Evolutionary conservation across 2,329 filamentous ascomycete species (phyloP), one percentile per base, ranked within the genome.

Genomic region (Bipolaris oryzae): DNA sequence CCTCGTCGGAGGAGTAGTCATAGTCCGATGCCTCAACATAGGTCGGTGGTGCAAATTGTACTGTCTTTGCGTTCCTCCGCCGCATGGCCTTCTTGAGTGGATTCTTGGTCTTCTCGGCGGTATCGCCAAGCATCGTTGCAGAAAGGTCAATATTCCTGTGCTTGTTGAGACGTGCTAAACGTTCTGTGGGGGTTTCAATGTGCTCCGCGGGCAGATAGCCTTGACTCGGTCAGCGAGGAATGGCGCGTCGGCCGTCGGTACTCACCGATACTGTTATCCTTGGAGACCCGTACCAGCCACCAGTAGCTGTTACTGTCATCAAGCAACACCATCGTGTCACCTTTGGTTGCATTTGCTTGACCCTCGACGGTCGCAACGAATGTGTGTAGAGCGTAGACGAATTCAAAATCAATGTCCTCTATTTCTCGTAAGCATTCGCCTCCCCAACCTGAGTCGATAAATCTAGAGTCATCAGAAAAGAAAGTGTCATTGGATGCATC

Each of bases 351-450:
- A 81, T 98, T 99, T 61, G 95, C 95, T 78, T 99, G 95, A 25
- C 95, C 95, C 78, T 99, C 95, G 46, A 99, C 95, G 0, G 95
- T 98, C 25, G 95, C 95, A 63, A 97, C 91, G 72, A 99, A 99
- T 2, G 94, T 99, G 76, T 98, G 95, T 56, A 99, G 83, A 25
- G 95, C 95, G 80, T 99, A 99, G 59, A 99, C 95, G 79, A 98
- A 98, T 76, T 98, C 94, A 81, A 99, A 98, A 83, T 99, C 95
- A 78, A 99, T 99, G 73, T 99, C 95, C 85, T 99, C 95, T 98
- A 82, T 77, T 78, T 89, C 84, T 84, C 86, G 90, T 96, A 92
- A 96, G 92, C 88, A 89, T 81, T 90, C 85, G 79, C 84, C 84
- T 76, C 84, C 87, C 88, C 88, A 93, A 57, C 87, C 88, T 67